These are phyloP conservation scores for Litsea cubeba DNA, from an alignment of 164 flowering plant genomes.

Conservation along the genomic window DNA sequence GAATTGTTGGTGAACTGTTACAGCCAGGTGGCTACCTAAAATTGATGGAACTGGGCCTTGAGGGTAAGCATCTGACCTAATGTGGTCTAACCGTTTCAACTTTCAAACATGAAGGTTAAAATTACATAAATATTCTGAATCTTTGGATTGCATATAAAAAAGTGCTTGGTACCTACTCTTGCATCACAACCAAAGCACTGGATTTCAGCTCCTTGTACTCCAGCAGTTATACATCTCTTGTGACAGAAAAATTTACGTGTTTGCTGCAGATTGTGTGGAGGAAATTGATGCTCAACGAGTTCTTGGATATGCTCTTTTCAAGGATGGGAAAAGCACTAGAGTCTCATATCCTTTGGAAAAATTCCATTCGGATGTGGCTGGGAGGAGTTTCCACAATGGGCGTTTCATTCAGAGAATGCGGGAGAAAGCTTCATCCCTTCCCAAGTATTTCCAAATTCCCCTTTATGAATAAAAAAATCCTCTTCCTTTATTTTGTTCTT, in stretches of 20 bases:
- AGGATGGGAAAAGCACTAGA: constrained; percentile 67
- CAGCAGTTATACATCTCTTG: not conserved
- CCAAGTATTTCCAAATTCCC: constrained; percentile 45
- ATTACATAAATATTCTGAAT: not conserved
- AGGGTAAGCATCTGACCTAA: constrained; percentile 38
- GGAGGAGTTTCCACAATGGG: constrained; percentile 96
- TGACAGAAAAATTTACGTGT: not conserved
- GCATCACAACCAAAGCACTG: not conserved
- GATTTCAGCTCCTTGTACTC: not conserved
- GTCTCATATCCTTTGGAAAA: constrained; percentile 85
- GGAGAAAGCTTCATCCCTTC: constrained; percentile 73
- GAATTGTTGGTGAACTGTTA: constrained; percentile 92
- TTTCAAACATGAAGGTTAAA: not conserved
- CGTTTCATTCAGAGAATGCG: constrained; percentile 91
- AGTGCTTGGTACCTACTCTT: not conserved
- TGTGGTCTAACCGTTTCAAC: not conserved
- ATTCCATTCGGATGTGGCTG: constrained; percentile 79
- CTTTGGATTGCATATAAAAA: not conserved
- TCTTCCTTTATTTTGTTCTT: not conserved
- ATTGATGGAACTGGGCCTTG: constrained; percentile 75
- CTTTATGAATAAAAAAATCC: not conserved
- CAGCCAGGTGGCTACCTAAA: constrained; percentile 98
- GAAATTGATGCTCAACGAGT: constrained; percentile 89
- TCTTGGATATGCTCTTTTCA: constrained; percentile 89
- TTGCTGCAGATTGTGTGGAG: constrained; percentile 75